These are phyloP conservation scores for Forsythia suspensa DNA, from an alignment of 257 asterid genomes.

Conservation along the genomic window DNA sequence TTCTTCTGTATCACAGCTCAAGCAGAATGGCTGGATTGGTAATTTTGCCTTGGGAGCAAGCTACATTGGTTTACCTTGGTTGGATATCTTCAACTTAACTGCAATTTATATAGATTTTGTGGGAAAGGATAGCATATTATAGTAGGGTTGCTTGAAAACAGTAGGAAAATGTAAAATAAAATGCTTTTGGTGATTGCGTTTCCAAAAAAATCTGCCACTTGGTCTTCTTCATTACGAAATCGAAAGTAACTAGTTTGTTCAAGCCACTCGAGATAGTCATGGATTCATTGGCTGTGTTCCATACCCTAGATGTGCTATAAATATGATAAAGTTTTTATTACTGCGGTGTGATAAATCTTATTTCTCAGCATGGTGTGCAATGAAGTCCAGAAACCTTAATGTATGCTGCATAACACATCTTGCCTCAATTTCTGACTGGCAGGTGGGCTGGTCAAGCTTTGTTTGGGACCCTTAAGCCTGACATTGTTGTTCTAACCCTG, in stretches of 20 bases:
- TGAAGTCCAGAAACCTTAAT: no score
- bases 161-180: background rate
- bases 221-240: conserved; percentile 5
- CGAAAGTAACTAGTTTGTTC: background rate
- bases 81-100: conserved; percentile 17
- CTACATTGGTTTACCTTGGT: conserved; percentile 97
- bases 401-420: conserved; percentile 7
- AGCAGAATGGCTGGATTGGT: conserved; percentile 98
- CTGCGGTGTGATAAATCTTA: background rate
- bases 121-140: background rate
- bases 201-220: background rate
- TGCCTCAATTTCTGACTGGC: conserved; percentile 22
- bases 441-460: conserved; percentile 99
- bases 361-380: background rate
- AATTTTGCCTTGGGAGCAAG: conserved; percentile 97
- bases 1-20: conserved; percentile 60
- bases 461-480: conserved; percentile 86
- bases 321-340: background rate
- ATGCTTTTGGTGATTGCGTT: background rate
- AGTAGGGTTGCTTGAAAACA: conserved; percentile 6
- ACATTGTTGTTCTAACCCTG: conserved; percentile 75
- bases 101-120: conserved; percentile 18
- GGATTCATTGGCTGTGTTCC: no score
- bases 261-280: no score
- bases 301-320: no score